Evolutionary conservation across 2,329 filamentous ascomycete species (phyloP), one percentile per base, ranked within the genome.

Genomic region (Fragosphaeria purpurea): DNA sequence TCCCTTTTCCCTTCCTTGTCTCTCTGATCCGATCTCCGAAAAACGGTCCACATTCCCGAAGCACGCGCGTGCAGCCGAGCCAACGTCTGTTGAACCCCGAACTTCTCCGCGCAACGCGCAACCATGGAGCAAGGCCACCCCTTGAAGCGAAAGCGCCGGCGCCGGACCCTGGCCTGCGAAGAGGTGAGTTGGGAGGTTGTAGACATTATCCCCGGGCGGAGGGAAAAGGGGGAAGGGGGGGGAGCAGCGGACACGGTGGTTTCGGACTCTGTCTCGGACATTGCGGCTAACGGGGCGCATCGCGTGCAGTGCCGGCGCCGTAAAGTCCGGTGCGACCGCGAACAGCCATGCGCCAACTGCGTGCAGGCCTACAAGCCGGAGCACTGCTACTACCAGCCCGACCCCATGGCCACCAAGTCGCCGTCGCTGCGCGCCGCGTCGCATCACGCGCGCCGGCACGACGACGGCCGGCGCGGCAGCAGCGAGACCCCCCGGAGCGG

Each of bases 321-420:
- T 46, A 73, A 73, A 53, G 65, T 72, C 12, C 62, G 65, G n/a
- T 73, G 70, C 50, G 65, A 73, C 50, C 62, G 67, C 35, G 61
- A 66, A 31, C 56, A 55, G 4, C 70, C 70, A 0, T 73, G 70
- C 52, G 62, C 60, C 51, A 71, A 71, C 51, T 73, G 70, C 47
- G 50, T 66, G 4, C 62, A 64, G 7, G 66, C 69, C 34, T 54
- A 54, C 50, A 51, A 53, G 48, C 52, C 48, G 41, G 51, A 50
- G 13, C 47, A 55, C 42, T 59, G 51, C 52, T 47, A 46, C 44
- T 59, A 56, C 51, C 55, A 56, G 55, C 50, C 55, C 13, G 56
- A 58, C 33, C 53, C 51, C n/a, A 47, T 53, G 51, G 50, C 41
- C 3, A 38, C 48, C 44, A 52, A 46, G 46, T 48, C 52, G 31